Conservation (phyloP, 805 yeast genomes). For the Pichia californica region DNA sequence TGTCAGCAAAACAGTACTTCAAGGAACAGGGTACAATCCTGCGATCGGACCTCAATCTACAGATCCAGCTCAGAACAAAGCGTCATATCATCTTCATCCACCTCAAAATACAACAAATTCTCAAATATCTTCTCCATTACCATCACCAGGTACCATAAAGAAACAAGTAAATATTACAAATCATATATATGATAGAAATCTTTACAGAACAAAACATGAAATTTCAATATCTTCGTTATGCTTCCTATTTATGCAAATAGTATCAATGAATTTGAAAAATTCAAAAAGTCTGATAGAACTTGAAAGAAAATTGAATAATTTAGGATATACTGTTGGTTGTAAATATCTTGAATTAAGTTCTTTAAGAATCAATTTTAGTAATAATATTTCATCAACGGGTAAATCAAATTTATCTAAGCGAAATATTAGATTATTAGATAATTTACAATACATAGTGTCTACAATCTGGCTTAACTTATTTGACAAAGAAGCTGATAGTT, state of each 20-base stretch:
- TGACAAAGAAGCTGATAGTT: conserved; percentile 58
- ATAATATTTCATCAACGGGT: conserved; percentile 37
- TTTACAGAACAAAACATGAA: conserved; percentile 59
- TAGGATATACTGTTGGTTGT: conserved; percentile 76
- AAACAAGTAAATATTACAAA: conserved; percentile 9
- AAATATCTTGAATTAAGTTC: conserved; percentile 63
- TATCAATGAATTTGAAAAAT: conserved; percentile 54
- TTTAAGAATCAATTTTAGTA: conserved; percentile 52
- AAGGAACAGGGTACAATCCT: conserved; percentile 27
- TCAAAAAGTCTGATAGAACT: conserved; percentile 65
- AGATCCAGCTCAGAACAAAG: conserved; percentile 15
- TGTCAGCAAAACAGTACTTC: conserved; percentile 10
- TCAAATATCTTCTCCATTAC: conserved; percentile 2
- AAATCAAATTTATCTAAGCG: conserved; percentile 62
- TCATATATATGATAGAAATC: conserved; percentile 62
- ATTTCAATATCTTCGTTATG: conserved; percentile 63
- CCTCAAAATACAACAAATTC: not conserved
- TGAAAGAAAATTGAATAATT: conserved; percentile 51
- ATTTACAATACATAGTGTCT: conserved; percentile 68
- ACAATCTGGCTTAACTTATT: conserved; percentile 69
- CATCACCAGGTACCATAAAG: conserved; percentile 15
- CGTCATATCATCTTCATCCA: not conserved
- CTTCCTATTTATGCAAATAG: conserved; percentile 63
- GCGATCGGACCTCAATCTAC: conserved; percentile 26
- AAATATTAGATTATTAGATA: conserved; percentile 64